Evolutionary conservation across 2,329 filamentous ascomycete genomes (phyloP).

Genomic region (Cladorrhinum sp.): DNA sequence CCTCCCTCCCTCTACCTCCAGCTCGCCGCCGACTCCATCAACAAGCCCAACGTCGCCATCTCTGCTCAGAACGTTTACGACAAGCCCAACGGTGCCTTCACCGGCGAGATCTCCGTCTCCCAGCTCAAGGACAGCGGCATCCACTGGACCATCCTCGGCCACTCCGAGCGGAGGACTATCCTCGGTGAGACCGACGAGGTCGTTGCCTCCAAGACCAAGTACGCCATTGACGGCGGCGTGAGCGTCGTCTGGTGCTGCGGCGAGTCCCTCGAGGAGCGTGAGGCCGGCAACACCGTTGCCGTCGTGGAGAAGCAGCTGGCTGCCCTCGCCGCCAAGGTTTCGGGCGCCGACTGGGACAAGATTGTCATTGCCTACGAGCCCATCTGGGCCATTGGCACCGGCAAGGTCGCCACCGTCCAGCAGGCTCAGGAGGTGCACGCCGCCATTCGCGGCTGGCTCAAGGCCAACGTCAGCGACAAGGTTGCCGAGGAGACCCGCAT

Average conservation of each 20-base stretch:
- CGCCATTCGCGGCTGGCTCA: conserved; percentile 86
- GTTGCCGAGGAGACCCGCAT: conserved; percentile 86
- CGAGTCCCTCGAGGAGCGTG: conserved; percentile 90
- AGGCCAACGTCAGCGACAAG: conserved; percentile 68
- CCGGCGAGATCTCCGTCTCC: conserved; percentile 88
- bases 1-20: conserved; percentile 89
- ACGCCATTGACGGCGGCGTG: conserved; percentile 80
- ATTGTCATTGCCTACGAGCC: conserved; percentile 98
- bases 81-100: conserved; percentile 95
- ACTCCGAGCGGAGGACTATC: conserved; percentile 91
- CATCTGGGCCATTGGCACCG: conserved; percentile 94
- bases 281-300: conserved; percentile 78
- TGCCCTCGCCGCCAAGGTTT: conserved; percentile 67
- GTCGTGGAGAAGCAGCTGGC: conserved; percentile 82
- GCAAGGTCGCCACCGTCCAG: conserved; percentile 83
- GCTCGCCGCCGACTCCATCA: conserved; percentile 73
- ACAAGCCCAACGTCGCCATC: conserved; percentile 70
- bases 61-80: conserved; percentile 97
- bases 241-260: conserved; percentile 96
- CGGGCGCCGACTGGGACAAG: conserved; percentile 72
- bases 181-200: conserved; percentile 82
- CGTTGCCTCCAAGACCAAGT: conserved; percentile 92
- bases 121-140: conserved; percentile 89
- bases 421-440: conserved; percentile 94
- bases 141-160: conserved; percentile 87